Evolutionary conservation across 192 early-diverging fungal genomes (phyloP), one percentile per base, ranked within the genome.

Genomic region (Chytriomyces sp.): DNA sequence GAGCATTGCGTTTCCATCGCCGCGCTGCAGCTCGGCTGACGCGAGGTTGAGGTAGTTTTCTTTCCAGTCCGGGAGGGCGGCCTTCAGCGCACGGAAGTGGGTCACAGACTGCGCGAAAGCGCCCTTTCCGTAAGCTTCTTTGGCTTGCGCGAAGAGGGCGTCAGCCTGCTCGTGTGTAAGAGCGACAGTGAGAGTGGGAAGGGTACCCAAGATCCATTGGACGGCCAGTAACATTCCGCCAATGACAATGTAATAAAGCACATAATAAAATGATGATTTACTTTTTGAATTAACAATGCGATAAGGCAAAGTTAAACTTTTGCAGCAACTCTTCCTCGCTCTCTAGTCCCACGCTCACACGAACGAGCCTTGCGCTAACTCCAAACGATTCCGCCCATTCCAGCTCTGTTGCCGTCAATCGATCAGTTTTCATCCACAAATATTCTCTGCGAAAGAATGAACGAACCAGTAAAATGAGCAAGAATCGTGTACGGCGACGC

Each of bases 401-500:
- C 17, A 97, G 80, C 78, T 98, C 96, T 32, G 80, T n/a, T n/a
- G n/a, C n/a, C n/a, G n/a, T n/a, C n/a, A n/a, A n/a, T n/a, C n/a
- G n/a, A n/a, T n/a, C n/a, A n/a, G n/a, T n/a, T n/a, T n/a, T n/a
- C n/a, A n/a, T n/a, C n/a, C n/a, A n/a, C n/a, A n/a, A n/a, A n/a
- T n/a, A n/a, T n/a, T n/a, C n/a, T n/a, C n/a, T n/a, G n/a, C n/a
- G n/a, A n/a, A n/a, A n/a, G n/a, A n/a, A n/a, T n/a, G n/a, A n/a
- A n/a, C n/a, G n/a, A n/a, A n/a, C n/a, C n/a, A n/a, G n/a, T 80
- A 78, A 92, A 98, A 75, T 98, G 96, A 7, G 94, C 96, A n/a
- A 98, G 72, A 25, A 98, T 92, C 0, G 95, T 94, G 74, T 98
- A 98, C 2, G 96, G 95, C 65, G 91, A 92, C 3, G 89, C 92